Base-by-base conservation (phyloP, 2,329 filamentous ascomycete genomes). In the Achaetomium macrosporum region DNA sequence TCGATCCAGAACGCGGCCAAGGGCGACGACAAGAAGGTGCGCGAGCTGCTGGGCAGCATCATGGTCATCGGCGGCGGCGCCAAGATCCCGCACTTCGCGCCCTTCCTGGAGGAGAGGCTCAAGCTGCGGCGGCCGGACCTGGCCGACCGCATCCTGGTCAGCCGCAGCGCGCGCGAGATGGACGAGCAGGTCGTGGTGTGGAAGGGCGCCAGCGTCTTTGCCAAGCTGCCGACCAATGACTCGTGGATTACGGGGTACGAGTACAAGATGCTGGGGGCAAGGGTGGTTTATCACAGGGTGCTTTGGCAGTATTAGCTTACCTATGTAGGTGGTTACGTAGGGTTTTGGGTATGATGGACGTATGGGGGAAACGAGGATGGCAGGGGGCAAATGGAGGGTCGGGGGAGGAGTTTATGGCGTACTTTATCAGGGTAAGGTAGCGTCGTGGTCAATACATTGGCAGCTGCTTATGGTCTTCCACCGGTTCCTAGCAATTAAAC, bases 131-230 rank as follows among this genome's bases (percentile, higher is more conserved):
- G 81, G 41, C 81, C 81, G 4, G 82, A 85, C 59, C 69, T 85
- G 42, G 69, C 70, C 17, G 83, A 85, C 31, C 74, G 76, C 55
- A 82, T 85, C 57, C 70, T 84, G 20, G 82, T 85, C 48, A 83
- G 81, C 56, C 75, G 78, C 56, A 93, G 77, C 77, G 93, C 93
- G 0, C 78, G 92, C 63, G 93, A 99, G 63, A 86, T 99, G 74
- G 93, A 99, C 70, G 90, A 93, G 55, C 90, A 96, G 71, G 91
- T 97, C n/a, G 87, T 97, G 49, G 85, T 86, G 9, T 99, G 93
- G 93, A 99, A 99, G 77, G 93, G 93, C 4, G 93, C 89, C 0
- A 96, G 90, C 66, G 91, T 99, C 15, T 99, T 96, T 75, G 91
- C 90, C 2, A 90, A 95, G 72, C 73, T 97, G 61, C 81, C 84